These are phyloP conservation scores for Rhodamnia argentea DNA, from an alignment of 345 rosid genomes.

Conservation along the genomic window DNA sequence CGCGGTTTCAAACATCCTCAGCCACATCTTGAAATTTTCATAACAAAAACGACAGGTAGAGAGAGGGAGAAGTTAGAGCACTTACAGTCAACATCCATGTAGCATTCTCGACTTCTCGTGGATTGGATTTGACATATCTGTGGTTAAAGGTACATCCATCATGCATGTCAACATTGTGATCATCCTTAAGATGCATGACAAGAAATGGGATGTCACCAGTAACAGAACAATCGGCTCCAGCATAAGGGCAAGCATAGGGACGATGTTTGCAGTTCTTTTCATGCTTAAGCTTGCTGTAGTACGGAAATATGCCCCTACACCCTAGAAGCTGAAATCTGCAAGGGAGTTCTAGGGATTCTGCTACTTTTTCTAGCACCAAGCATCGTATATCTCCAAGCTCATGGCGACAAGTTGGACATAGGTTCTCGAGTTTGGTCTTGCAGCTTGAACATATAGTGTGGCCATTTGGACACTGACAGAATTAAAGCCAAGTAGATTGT, in stretches of 20 bases:
- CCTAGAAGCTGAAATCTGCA: conserved; percentile 68
- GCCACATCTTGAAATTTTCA: background rate
- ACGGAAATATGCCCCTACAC: conserved; percentile 68
- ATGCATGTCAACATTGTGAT: conserved; percentile 94
- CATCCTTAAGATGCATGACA: conserved; percentile 65
- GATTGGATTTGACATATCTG: conserved; percentile 78
- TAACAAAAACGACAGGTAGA: background rate
- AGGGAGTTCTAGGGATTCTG: conserved; percentile 69
- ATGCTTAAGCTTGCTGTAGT: conserved; percentile 75
- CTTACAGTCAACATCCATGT: conserved; percentile 96
- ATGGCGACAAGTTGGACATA: conserved; percentile 76
- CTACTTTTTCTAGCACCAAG: conserved; percentile 81
- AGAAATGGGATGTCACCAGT: conserved; percentile 68
- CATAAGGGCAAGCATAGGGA: conserved; percentile 77
- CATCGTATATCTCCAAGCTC: conserved; percentile 93
- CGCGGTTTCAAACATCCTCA: background rate
- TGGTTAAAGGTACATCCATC: conserved; percentile 81
- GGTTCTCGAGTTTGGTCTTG: conserved; percentile 59
- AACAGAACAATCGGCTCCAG: conserved; percentile 78
- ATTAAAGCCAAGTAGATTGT: background rate
- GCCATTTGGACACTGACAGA: conserved; percentile 72
- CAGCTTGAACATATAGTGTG: conserved; percentile 78
- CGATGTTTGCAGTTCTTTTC: conserved; percentile 66
- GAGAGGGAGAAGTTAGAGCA: background rate
- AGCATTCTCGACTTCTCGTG: conserved; percentile 87